Evolutionary conservation across 345 rosid genomes (phyloP).

Genomic region (Abelmoschus esculentus): DNA sequence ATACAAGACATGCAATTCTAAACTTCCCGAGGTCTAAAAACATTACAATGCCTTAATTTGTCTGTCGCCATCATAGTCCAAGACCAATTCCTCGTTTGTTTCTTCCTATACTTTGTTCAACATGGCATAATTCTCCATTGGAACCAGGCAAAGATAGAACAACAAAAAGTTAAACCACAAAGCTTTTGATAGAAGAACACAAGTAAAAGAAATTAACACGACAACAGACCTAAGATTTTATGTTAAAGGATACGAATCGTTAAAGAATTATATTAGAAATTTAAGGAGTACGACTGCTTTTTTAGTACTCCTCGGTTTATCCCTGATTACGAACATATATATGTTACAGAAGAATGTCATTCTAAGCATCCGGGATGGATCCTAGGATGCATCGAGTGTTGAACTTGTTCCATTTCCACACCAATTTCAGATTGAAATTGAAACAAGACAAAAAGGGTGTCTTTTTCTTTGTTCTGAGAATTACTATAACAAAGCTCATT

Average conservation of each 20-base stretch:
- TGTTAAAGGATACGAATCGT: too few species aligned
- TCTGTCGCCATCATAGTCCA: background rate
- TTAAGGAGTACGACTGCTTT: too few species aligned
- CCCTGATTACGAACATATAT: too few species aligned
- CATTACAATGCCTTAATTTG: background rate
- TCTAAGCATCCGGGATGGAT: background rate
- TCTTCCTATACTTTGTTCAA: background rate
- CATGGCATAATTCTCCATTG: background rate
- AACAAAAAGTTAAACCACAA: background rate
- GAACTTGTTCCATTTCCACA: background rate
- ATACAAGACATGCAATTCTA: background rate
- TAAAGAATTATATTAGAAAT: too few species aligned
- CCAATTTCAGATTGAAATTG: background rate
- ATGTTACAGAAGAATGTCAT: background rate
- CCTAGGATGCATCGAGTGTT: background rate
- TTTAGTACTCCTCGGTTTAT: too few species aligned
- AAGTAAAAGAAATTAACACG: too few species aligned
- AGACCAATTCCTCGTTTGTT: background rate
- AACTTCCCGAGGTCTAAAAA: background rate
- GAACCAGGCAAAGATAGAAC: background rate
- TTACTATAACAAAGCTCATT: slow-evolving; percentile 4
- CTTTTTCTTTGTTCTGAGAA: background rate
- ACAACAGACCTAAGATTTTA: too few species aligned
- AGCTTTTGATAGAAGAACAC: background rate
- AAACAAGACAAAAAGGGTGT: background rate